Conservation (phyloP, 2,329 filamentous ascomycete genomes). For the Fusarium circinatum region DNA sequence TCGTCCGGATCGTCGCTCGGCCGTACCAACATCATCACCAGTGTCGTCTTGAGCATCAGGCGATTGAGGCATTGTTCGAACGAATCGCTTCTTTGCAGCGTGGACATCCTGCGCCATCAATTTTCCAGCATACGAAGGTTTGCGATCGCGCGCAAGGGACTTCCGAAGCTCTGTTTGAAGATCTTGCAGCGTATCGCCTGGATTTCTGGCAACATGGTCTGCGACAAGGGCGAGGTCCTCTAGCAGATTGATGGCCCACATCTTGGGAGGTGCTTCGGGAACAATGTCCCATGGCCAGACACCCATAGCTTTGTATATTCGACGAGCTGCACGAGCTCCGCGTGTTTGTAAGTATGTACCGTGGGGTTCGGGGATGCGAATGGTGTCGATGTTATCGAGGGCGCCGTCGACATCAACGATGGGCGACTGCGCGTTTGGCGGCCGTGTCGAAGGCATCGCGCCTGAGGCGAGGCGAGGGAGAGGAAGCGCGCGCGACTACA, state of each 20-base stretch:
- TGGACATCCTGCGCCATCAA: constrained; percentile 46
- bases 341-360: constrained; percentile 40
- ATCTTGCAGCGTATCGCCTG: constrained; percentile 40
- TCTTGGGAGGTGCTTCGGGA: constrained; percentile 44
- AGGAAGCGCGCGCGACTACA: constrained; percentile 7
- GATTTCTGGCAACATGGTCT: constrained; percentile 43
- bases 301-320: constrained; percentile 43
- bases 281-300: constrained; percentile 46
- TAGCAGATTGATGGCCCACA: constrained; percentile 45
- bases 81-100: constrained; percentile 45
- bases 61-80: constrained; percentile 35
- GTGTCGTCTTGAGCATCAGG: constrained; percentile 38
- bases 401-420: constrained; percentile 33
- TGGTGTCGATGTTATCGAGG: constrained; percentile 39
- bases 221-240: constrained; percentile 44
- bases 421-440: constrained; percentile 36
- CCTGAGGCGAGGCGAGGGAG: constrained; percentile 2
- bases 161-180: constrained; percentile 41
- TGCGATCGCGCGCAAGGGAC: constrained; percentile 44
- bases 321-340: constrained; percentile 42
- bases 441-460: constrained; percentile 42
- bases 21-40: constrained; percentile 27
- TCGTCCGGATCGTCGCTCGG: constrained; percentile 38
- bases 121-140: constrained; percentile 45
- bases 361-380: constrained; percentile 43